Percentiles rank a stretch among this genome's conserved stretches.
Evolutionary conservation across 495 filamentous ascomycete genomes (phyloP).

Genomic region (Penicillium nucicola): DNA sequence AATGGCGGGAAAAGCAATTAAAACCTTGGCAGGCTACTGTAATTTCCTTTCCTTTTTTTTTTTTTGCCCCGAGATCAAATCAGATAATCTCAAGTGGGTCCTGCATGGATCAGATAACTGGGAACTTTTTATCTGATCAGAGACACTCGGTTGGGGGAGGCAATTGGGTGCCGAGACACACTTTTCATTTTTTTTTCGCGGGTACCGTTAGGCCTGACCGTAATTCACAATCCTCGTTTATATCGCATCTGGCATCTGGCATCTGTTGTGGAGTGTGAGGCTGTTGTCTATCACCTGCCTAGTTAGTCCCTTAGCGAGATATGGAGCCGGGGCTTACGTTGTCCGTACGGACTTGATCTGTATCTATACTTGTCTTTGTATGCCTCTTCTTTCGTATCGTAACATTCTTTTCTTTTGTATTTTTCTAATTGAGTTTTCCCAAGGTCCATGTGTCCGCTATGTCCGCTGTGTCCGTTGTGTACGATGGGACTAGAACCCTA

Average conservation of each 20-base stretch:
- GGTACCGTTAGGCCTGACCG: background rate
- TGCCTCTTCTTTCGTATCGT: too few relatives aligned
- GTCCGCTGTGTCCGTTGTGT: too few relatives aligned
- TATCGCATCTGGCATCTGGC: background rate
- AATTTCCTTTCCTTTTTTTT: too few relatives aligned
- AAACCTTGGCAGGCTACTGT: background rate
- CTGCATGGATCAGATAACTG: conserved; percentile 34
- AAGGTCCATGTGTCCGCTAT: too few relatives aligned
- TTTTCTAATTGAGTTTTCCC: too few relatives aligned
- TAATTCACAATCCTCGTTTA: background rate
- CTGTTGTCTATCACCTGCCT: conserved; percentile 5
- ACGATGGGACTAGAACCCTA: too few relatives aligned
- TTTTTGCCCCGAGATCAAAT: background rate
- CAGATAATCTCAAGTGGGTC: conserved; percentile 16
- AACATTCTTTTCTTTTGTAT: too few relatives aligned
- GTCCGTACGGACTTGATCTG: too few relatives aligned
- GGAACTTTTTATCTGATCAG: conserved; percentile 33
- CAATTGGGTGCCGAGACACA: background rate
- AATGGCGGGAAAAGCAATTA: too few relatives aligned
- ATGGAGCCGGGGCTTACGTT: background rate
- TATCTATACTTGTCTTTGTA: too few relatives aligned
- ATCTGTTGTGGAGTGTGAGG: background rate
- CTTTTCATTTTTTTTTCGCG: too few relatives aligned
- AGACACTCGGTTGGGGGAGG: background rate
- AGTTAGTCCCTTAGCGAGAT: conserved; percentile 2